phyloP scores from a whole-genome alignment of 805 yeast species.

The Saccharomycopsis fodiens region DNA sequence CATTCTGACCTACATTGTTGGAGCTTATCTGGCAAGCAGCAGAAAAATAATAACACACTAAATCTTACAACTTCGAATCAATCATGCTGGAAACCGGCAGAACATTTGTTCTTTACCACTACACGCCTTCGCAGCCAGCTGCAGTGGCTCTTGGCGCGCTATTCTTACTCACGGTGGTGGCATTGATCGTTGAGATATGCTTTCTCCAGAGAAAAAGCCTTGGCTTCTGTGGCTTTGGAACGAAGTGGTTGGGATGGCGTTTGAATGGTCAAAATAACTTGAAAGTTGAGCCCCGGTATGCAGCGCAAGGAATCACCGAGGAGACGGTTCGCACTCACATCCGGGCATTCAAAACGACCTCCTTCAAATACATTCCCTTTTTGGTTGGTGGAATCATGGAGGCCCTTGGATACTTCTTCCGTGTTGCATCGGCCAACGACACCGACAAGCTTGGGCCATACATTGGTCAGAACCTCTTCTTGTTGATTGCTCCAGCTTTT shows the following conservation, averaged over 20 bases:
- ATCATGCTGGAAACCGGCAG: no score
- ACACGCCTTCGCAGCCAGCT: not conserved
- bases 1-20: not conserved
- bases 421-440: conserved; percentile 22
- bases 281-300: not conserved
- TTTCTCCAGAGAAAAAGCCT: not conserved
- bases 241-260: not conserved
- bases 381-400: conserved; percentile 25
- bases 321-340: not conserved
- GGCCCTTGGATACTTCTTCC: conserved; percentile 25
- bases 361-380: conserved; percentile 22
- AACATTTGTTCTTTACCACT: not conserved
- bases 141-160: not conserved
- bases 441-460: conserved; percentile 20
- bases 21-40: not conserved
- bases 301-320: not conserved
- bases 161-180: not conserved
- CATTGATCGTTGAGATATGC: not conserved
- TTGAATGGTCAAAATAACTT: not conserved
- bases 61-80: no score
- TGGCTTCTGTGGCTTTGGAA: not conserved
- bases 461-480: conserved; percentile 24
- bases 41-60: not conserved
- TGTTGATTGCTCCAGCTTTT: conserved; percentile 29
- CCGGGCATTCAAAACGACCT: not conserved